Conservation (phyloP, 2,329 filamentous ascomycete genomes). For the Cercospora sesami region DNA sequence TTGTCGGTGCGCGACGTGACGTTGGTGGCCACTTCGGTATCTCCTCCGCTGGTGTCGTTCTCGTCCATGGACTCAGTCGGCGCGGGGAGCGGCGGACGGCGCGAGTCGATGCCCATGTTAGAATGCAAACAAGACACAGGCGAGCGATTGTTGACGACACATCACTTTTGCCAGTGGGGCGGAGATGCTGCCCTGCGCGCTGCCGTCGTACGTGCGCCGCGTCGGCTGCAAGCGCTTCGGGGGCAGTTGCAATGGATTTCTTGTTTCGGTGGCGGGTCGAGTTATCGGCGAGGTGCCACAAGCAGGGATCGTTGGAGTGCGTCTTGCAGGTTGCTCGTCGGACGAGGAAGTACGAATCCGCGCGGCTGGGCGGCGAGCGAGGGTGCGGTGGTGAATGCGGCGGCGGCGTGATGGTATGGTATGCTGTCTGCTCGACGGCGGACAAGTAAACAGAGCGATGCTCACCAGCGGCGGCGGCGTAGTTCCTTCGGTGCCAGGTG, state of each 20-base stretch:
- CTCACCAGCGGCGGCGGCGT: not conserved
- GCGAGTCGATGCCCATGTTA: constrained; percentile 27
- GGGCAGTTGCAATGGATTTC: constrained; percentile 2
- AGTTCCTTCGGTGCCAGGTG: not conserved
- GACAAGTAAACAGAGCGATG: not conserved
- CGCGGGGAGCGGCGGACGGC: constrained; percentile 65
- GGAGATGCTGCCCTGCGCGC: constrained; percentile 8
- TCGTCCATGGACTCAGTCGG: constrained; percentile 71
- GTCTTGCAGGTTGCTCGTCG: not conserved
- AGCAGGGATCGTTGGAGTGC: constrained; percentile 14
- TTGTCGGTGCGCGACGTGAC: constrained; percentile 67
- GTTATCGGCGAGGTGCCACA: constrained; percentile 9
- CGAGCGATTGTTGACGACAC: constrained; percentile 9
- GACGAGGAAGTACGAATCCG: not conserved
- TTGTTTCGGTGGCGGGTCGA: constrained; percentile 12
- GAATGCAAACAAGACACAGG: constrained; percentile 14
- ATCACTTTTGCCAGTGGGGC: constrained; percentile 17
- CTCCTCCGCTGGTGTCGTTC: constrained; percentile 41
- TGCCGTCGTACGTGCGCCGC: constrained; percentile 2
- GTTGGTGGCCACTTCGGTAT: constrained; percentile 62
- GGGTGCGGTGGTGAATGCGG: not conserved
- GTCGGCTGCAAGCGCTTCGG: constrained; percentile 9
- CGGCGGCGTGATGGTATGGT: not conserved
- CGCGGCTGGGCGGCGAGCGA: not conserved
- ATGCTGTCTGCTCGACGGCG: not conserved